Evolutionary conservation across 306 rosid genomes (phyloP).

Genomic region (Coriaria nepalensis): DNA sequence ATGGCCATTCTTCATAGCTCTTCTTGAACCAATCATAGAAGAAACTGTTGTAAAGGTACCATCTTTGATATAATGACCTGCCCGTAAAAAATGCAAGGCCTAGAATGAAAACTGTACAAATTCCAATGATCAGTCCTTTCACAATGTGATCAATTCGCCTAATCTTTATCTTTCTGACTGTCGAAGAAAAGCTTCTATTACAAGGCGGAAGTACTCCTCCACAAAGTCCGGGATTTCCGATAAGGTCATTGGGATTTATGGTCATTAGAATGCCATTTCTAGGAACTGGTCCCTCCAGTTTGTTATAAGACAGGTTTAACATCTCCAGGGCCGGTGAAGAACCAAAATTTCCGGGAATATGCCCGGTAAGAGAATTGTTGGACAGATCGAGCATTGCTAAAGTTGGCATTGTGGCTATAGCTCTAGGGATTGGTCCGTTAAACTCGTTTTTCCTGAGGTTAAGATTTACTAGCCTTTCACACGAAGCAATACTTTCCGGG

Average conservation of each 20-base stretch:
- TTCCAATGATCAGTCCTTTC: slow-evolving; percentile 41
- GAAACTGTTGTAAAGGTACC: slow-evolving; percentile 42
- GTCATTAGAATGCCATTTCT: slow-evolving; percentile 47
- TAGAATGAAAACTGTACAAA: slow-evolving; percentile 33
- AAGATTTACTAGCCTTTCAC: slow-evolving; percentile 58
- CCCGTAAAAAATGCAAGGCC: slow-evolving; percentile 33
- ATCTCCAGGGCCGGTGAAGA: slow-evolving; percentile 64
- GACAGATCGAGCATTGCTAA: slow-evolving; percentile 73
- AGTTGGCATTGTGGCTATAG: slow-evolving; percentile 57
- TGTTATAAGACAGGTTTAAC: slow-evolving; percentile 72
- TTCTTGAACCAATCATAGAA: slow-evolving; percentile 39
- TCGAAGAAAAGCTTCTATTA: slow-evolving; percentile 20
- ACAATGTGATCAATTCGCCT: slow-evolving; percentile 33
- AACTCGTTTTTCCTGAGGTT: slow-evolving; percentile 53
- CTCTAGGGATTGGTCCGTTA: slow-evolving; percentile 50
- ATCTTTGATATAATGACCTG: slow-evolving; percentile 38
- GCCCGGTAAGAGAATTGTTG: slow-evolving; percentile 51
- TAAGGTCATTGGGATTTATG: slow-evolving; percentile 53
- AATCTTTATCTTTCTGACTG: slow-evolving; percentile 14
- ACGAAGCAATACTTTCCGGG: slow-evolving; percentile 68
- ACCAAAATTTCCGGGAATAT: slow-evolving; percentile 61
- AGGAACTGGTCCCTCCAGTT: slow-evolving; percentile 76
- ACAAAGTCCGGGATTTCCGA: slow-evolving; percentile 66
- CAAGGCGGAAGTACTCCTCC: slow-evolving; percentile 76
- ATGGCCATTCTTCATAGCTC: slow-evolving; percentile 62